Percentiles rank a stretch among this genome's conserved stretches.
Conservation (phyloP, 352 stramenopile genomes). For the Achlya hypogyna region DNA sequence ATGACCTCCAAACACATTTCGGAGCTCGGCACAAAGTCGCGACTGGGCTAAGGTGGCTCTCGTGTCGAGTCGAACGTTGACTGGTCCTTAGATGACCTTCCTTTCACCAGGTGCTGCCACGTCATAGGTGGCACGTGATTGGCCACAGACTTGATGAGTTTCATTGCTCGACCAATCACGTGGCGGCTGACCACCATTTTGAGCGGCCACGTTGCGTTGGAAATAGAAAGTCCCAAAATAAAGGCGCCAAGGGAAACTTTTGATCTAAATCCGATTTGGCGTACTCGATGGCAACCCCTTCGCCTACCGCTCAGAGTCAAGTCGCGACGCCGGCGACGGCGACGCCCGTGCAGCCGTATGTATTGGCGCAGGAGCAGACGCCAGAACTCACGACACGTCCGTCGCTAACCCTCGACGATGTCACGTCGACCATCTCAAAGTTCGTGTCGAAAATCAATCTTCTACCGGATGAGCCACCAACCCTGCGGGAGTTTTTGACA, state of each 20-base stretch:
- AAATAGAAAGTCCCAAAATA: background rate
- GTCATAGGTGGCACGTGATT: no score
- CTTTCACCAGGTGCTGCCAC: no score
- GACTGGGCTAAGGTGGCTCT: no score
- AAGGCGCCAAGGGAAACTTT: background rate
- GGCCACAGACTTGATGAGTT: no score
- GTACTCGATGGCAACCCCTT: background rate
- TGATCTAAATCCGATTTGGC: no score
- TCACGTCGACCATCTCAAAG: background rate
- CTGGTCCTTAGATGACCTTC: no score
- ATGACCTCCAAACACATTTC: no score
- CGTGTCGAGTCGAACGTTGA: no score
- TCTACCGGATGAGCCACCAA: conserved; percentile 31
- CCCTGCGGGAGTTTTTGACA: conserved; percentile 48
- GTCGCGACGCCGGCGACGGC: background rate
- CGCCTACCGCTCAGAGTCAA: background rate
- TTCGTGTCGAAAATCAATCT: background rate
- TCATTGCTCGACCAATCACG: no score
- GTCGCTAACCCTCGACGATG: background rate
- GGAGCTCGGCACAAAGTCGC: no score
- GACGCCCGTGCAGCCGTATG: background rate
- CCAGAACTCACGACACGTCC: background rate
- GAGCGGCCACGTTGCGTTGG: background rate
- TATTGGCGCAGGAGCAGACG: background rate
- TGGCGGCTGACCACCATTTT: no score